Conservation (phyloP, 768 basidiomycete genomes). For the Russula lepida region DNA sequence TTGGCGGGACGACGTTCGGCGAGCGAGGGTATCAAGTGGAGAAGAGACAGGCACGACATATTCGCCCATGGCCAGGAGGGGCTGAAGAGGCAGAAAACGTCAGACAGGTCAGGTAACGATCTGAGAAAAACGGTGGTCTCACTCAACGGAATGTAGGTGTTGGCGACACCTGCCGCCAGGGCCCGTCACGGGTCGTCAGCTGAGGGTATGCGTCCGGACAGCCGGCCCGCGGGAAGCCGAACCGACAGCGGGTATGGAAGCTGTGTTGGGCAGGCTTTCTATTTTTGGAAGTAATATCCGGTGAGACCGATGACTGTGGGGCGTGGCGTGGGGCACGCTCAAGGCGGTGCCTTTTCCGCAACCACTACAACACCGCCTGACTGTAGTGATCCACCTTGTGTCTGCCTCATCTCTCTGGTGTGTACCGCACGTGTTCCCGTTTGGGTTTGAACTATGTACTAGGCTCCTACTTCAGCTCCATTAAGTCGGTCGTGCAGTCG, state of each 20-base stretch:
- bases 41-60: constrained; percentile 31
- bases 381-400: not conserved
- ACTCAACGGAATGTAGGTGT: not conserved
- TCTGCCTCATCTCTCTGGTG: not conserved
- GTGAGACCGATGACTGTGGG: too few species aligned
- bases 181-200: too few species aligned
- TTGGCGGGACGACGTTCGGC: constrained; percentile 43
- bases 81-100: not conserved
- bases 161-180: not conserved
- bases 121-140: not conserved
- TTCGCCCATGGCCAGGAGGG: constrained; percentile 6
- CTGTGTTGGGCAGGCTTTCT: too few species aligned
- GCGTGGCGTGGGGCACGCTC: too few species aligned
- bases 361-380: too few species aligned
- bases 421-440: not conserved
- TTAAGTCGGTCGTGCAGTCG: too few species aligned
- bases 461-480: too few species aligned
- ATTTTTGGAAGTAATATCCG: too few species aligned
- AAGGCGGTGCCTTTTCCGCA: too few species aligned
- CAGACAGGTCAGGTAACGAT: not conserved
- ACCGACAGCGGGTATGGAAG: too few species aligned
- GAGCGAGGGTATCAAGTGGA: constrained; percentile 51
- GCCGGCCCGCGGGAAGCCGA: too few species aligned
- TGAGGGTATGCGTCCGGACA: too few species aligned
- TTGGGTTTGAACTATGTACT: not conserved